Base-by-base conservation (phyloP, 768 basidiomycete species). In the Cytidiella melzeri region DNA sequence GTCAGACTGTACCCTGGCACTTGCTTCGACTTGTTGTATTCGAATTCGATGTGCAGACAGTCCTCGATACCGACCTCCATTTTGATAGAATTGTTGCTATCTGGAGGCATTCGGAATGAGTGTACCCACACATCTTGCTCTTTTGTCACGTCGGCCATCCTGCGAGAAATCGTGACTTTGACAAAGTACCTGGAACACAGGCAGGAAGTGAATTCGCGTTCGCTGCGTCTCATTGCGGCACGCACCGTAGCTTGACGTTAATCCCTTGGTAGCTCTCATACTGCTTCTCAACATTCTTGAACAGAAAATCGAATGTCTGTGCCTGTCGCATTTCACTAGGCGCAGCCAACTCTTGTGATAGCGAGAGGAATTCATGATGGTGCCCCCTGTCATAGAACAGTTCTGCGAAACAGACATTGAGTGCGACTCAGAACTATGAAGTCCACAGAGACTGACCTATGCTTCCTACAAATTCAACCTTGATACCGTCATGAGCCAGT, bases 51-150 rank as follows among this genome's bases (percentile, higher is more conserved):
- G 65, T 98, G 95, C 59, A 98, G 68, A 66, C 96, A 98, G 62
- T 98, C 96, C 65, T 98, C 96, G 52, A 99, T 99, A 6, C 96
- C 96, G 30, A 98, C 96, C 70, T 97, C 96, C 96, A 99, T 98
- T 76, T 95, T 97, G 71, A 98, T 98, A 37, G 91, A 86, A 65
- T 95, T 97, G 67, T 96, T 97, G 61, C 82, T 89, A 67, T 98
- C 96, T 48, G 95, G 93, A 9, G 95, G 96, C 91, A 97, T 97
- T 30, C 94, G 87, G 73, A 87, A 99, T 3, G 90, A 95, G 66
- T 99, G 95, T 3, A 98, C 95, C 95, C 95, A 98, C 18, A 97
- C 63, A 54, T 99, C 96, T 64, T 76, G 84, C 69, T 98, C 96
- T 67, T 95, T 95, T 41, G 79, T 71, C 4, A 94, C 91, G 59